A percentile compares a stretch with the other conserved stretches of the same genome.
phyloP scores from a whole-genome alignment of 257 asterid genomes.

The Rauvolfia tetraphylla region DNA sequence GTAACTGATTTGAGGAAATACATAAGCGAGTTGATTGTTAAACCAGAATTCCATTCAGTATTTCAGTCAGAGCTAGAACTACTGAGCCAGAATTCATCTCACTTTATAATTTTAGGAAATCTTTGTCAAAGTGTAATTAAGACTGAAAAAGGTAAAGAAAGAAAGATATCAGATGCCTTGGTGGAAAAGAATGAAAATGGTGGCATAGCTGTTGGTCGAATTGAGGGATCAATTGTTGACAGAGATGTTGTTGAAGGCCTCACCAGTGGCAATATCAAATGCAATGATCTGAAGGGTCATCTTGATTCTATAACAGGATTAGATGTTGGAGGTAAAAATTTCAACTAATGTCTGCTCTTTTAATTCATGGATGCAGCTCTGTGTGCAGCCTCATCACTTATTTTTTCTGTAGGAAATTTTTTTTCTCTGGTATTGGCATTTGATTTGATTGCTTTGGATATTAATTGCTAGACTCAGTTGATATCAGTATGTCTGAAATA shows the following conservation, averaged over 20 bases:
- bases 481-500: background rate
- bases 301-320: conserved; percentile 66
- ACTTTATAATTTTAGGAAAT: conserved; percentile 49
- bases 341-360: background rate
- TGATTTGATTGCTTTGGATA: background rate
- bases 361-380: no score
- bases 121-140: conserved; percentile 31
- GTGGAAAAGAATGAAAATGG: conserved; percentile 27
- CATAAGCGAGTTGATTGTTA: conserved; percentile 46
- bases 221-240: conserved; percentile 27
- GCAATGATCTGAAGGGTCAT: conserved; percentile 72
- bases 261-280: conserved; percentile 43
- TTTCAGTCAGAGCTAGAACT: conserved; percentile 23
- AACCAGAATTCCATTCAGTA: conserved; percentile 36
- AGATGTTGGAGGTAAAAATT: conserved; percentile 68
- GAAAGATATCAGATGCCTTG: conserved; percentile 16
- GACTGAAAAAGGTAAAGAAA: conserved; percentile 20
- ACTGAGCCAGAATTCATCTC: conserved; percentile 22
- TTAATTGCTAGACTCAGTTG: background rate
- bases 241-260: conserved; percentile 51
- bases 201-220: conserved; percentile 21
- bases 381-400: background rate
- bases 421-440: background rate
- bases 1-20: conserved; percentile 62
- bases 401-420: background rate